Evolutionary conservation across 805 yeast genomes (phyloP), one percentile per base, ranked within the genome.

Genomic region (Barnettozyma wickerhamii): DNA sequence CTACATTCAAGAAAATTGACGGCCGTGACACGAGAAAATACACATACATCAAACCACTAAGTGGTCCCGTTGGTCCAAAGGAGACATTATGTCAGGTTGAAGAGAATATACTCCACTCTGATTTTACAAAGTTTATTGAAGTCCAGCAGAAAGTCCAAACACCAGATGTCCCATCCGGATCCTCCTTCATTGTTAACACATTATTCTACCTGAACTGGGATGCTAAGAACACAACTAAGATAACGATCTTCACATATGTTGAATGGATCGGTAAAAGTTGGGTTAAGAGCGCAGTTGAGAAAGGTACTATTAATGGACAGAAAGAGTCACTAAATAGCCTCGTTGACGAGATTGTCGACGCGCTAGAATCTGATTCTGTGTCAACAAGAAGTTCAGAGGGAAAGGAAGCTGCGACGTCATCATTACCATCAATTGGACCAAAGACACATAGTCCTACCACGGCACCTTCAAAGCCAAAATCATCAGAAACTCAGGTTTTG

Each of bases 151-250:
- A 67, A 1, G 79, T 89, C 0, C 73, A 70, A 36, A 81, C 88
- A 0, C 95, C 93, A 0, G 93, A 84, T 63, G 87, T 84, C n/a
- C 95, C 95, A 0, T 78, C 84, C 26, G 93, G 95, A 7, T 72
- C 68, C 47, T 67, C 83, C 0, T 85, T 85, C 50, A 68, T 71
- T 35, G 83, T 82, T 4, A 68, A 71, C 39, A 81, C 93, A 2
- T 66, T 69, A 21, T 69, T 74, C 27, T 71, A 71, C 49, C 60
- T 83, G 6, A 68, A 77, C 10, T 84, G 95, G 93, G 84, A 72
- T 4, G 66, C 64, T 2, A 68, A 71, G 37, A 80, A 80, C 55
- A 44, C 60, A 7, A 82, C 90, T 0, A 65, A 64, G 19, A 28
- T 83, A 6, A 63, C 65, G 19, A 75, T 81, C 13, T 70, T 75